Conservation (phyloP, 2,329 filamentous ascomycete genomes). For the Aspergillus pseudoglaucus region DNA sequence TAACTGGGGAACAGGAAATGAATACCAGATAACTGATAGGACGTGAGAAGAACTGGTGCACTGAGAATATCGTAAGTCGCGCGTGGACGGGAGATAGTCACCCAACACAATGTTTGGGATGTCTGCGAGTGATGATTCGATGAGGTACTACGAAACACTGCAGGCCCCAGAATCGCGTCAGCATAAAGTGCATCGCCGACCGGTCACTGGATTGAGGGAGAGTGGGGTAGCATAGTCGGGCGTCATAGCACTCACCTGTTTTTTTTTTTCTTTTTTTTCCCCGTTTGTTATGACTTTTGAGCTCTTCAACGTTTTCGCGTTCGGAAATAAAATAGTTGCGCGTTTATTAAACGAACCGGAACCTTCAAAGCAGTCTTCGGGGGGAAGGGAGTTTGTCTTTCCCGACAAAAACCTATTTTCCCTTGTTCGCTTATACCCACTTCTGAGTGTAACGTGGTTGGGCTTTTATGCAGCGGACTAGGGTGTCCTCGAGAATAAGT, state of each 20-base stretch:
- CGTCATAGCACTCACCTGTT: slow-evolving; percentile 28
- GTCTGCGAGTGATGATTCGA: slow-evolving; percentile 36
- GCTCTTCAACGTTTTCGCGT: slow-evolving; percentile 4
- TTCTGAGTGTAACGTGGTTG: slow-evolving; percentile 37
- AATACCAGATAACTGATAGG: slow-evolving; percentile 12
- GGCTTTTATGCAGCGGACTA: slow-evolving; percentile 39
- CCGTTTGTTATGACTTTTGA: slow-evolving; percentile 9
- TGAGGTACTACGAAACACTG: slow-evolving; percentile 28
- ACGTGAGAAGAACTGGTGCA: slow-evolving; percentile 16
- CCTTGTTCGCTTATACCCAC: slow-evolving; percentile 24
- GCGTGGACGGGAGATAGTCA: slow-evolving; percentile 19
- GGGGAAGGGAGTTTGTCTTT: slow-evolving; percentile 7
- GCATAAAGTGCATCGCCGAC: slow-evolving; percentile 35
- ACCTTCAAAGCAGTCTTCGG: slow-evolving; percentile 13
- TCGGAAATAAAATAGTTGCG: slow-evolving; percentile 14
- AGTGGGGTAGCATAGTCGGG: slow-evolving; percentile 17
- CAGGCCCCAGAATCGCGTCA: slow-evolving; percentile 37
- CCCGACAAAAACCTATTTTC: slow-evolving; percentile 23
- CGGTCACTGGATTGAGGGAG: slow-evolving; percentile 35
- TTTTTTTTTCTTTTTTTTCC: background rate
- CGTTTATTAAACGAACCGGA: slow-evolving; percentile 18
- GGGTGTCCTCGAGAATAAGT: slow-evolving; percentile 28
- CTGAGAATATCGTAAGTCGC: slow-evolving; percentile 19
- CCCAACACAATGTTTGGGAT: slow-evolving; percentile 12
- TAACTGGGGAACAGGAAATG: slow-evolving; percentile 10